A percentile compares a stretch with the other conserved stretches of the same genome.
These are phyloP conservation scores for Immersiella caudata DNA, from an alignment of 495 filamentous ascomycete species.

Conservation along the genomic window DNA sequence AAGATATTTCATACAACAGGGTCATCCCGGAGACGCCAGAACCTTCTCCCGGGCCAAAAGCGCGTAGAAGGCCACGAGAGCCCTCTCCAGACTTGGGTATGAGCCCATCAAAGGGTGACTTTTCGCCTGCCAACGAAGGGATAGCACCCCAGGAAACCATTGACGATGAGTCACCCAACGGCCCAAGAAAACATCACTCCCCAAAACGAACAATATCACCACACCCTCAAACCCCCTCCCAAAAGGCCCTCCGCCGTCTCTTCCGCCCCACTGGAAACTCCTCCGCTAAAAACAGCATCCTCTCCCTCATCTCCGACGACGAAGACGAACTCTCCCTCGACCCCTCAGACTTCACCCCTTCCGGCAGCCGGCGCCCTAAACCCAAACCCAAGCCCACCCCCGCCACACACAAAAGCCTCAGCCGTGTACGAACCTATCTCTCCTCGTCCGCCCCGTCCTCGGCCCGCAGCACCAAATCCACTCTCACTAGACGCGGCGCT, in stretches of 20 bases:
- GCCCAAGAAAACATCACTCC: not conserved
- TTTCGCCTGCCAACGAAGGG: not conserved
- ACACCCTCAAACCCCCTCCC: conserved; percentile 6
- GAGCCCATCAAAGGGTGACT: not conserved
- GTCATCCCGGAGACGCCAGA: conserved; percentile 15
- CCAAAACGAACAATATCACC: not conserved
- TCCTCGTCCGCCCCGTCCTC: not conserved
- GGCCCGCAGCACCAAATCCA: not conserved
- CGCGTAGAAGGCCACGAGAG: not conserved
- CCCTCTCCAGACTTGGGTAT: conserved; percentile 3
- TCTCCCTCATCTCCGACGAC: conserved; percentile 34
- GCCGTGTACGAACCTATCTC: not conserved
- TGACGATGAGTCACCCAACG: no score
- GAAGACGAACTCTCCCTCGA: conserved; percentile 44
- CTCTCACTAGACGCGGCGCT: not conserved
- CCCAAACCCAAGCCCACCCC: not conserved
- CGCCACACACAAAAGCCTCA: not conserved
- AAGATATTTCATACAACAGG: not conserved
- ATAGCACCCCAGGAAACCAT: not conserved
- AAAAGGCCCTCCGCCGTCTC: conserved; percentile 5
- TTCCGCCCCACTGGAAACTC: conserved; percentile 8
- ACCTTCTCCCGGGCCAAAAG: not conserved
- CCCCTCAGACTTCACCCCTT: conserved; percentile 30
- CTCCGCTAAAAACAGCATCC: conserved; percentile 16
- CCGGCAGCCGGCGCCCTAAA: conserved; percentile 20